Evolutionary conservation across 495 filamentous ascomycete species (phyloP).

Genomic region (Aspergillus coremiiformis): DNA sequence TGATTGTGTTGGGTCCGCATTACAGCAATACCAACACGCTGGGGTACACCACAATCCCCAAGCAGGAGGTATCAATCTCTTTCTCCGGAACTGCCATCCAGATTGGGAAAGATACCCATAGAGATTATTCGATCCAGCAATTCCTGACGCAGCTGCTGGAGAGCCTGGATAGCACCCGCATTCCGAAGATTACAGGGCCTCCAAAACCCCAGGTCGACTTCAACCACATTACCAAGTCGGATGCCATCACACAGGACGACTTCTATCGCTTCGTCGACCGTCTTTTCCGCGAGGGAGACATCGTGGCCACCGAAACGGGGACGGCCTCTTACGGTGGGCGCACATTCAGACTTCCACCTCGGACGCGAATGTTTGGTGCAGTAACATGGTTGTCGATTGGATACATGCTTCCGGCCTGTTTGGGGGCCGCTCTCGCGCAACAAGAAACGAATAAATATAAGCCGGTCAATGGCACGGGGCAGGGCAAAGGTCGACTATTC

Average conservation of each 20-base stretch:
- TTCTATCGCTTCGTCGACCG: conserved; percentile 26
- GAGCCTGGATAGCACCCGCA: conserved; percentile 15
- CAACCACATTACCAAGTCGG: conserved; percentile 11
- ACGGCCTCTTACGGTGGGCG: conserved; percentile 31
- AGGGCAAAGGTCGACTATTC: conserved; percentile 35
- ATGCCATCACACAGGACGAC: conserved; percentile 22
- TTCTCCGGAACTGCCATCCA: conserved; percentile 25
- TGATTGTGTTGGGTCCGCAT: conserved; percentile 28
- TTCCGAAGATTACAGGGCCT: conserved; percentile 11
- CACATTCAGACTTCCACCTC: conserved; percentile 21
- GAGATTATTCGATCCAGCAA: conserved; percentile 14
- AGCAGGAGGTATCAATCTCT: conserved; percentile 18
- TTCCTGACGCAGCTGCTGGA: conserved; percentile 17
- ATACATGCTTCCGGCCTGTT: conserved; percentile 41
- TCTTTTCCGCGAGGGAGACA: conserved; percentile 29
- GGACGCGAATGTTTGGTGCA: conserved; percentile 27
- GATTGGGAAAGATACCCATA: conserved; percentile 21
- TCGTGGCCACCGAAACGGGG: conserved; percentile 37
- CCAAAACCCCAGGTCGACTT: conserved; percentile 5
- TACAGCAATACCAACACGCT: conserved; percentile 35
- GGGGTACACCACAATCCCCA: conserved; percentile 24
- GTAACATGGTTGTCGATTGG: conserved; percentile 41
- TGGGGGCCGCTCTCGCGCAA: conserved; percentile 43
- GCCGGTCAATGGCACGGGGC: background rate
- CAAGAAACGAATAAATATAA: conserved; percentile 8